Base-by-base conservation (phyloP, 2,329 filamentous ascomycete genomes). In the Monilinia laxa region DNA sequence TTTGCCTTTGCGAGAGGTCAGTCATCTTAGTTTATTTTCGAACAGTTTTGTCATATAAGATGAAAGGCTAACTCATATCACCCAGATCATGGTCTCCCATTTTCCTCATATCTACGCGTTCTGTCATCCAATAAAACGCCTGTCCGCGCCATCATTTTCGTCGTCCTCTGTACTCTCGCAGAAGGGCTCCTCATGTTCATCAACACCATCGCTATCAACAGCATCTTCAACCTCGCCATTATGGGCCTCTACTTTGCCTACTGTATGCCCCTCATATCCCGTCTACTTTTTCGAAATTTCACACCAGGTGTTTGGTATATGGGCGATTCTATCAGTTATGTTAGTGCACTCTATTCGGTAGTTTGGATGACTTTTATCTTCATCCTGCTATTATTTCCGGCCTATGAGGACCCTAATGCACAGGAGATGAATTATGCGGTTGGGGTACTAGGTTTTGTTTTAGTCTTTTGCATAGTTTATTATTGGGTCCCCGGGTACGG, bases 161-260 rank as follows among this genome's bases (percentile, higher is more conserved):
- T 74, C 14, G 74, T 73, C 5, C 25, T 74, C 18, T 68, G 72
- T 38, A 70, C 73, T 2, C 70, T 76, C 11, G 42, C 67, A 18
- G 75, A 76, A 71, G 75, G 75, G 5, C 73, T 76, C 35, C 73
- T 76, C 35, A 76, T 76, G 73, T 71, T 76, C 64, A 70, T 76
- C 52, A 76, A 76, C 60, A 73, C 74, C 31, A 75, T 76, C 62
- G 69, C 75, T 64, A 74, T 77, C 57, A 71, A 78, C 71, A 74
- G 74, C 23, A 72, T 75, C 62, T 76, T 77, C 71, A 74, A 77
- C 69, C 67, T 76, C 23, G 74, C 74, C 4, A 76, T 76, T 53
- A 76, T 75, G 73, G 75, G 75, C 20, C 71, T 76, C 38, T 76
- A 76, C 67, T 76, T 76, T 55, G 74, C 75, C 10, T 76, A 76